Percentiles rank a stretch among this genome's conserved stretches.
Evolutionary conservation across 2,329 filamentous ascomycete genomes (phyloP).

Genomic region (Phoma sp.): DNA sequence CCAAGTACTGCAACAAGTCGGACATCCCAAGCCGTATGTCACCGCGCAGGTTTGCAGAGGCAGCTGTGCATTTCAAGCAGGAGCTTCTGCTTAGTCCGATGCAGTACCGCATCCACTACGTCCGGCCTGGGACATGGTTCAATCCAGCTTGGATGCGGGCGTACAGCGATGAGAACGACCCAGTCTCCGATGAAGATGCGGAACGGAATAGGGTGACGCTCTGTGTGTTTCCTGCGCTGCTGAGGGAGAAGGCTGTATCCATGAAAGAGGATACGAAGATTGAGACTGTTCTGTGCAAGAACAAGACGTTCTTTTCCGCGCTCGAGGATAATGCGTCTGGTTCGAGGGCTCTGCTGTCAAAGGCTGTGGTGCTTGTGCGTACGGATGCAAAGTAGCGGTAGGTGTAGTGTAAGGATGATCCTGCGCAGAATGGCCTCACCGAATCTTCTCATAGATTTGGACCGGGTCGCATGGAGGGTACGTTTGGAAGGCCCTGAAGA

Average conservation of each 20-base stretch:
- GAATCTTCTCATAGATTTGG: no score
- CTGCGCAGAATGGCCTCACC: no score
- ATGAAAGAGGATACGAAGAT: neutral
- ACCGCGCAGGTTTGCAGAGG: neutral
- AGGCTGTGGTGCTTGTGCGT: slow-evolving; percentile 18
- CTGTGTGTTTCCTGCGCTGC: slow-evolving; percentile 22
- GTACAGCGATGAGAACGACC: neutral
- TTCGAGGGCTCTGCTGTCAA: neutral
- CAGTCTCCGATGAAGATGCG: neutral
- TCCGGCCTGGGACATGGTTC: slow-evolving; percentile 10
- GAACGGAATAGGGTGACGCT: slow-evolving; percentile 3
- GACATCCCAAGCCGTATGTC: neutral
- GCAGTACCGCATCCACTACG: slow-evolving; percentile 20
- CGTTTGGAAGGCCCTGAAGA: no score
- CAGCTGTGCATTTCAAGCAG: slow-evolving; percentile 17
- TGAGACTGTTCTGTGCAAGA: slow-evolving; percentile 5
- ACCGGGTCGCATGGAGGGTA: no score
- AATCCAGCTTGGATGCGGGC: slow-evolving; percentile 20
- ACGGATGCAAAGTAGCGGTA: no score
- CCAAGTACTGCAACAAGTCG: neutral
- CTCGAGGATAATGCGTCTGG: slow-evolving; percentile 6
- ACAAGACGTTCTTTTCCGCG: slow-evolving; percentile 19
- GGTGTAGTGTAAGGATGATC: no score
- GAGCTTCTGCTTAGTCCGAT: slow-evolving; percentile 16
- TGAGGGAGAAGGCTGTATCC: neutral